A percentile compares a stretch with the other conserved stretches of the same genome.
Conservation (phyloP, 2,329 filamentous ascomycete species). For the Thielaviopsis ethacetica region DNA sequence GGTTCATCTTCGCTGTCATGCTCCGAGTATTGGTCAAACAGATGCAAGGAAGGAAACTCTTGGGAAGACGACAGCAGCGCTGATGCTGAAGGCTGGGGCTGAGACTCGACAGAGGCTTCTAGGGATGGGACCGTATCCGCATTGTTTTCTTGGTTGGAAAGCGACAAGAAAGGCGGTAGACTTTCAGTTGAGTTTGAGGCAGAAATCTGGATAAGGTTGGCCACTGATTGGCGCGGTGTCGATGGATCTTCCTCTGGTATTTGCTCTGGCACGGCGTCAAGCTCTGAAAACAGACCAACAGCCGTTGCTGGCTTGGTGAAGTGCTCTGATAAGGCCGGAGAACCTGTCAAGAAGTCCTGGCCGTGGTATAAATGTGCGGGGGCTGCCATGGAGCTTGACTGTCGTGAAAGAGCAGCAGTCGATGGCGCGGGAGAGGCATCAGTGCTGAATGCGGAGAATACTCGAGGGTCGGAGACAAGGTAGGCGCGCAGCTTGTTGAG, state of each 20-base stretch:
- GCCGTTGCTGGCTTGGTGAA: not conserved
- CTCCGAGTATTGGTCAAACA: slow-evolving; percentile 3
- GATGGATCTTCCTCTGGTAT: slow-evolving; percentile 5
- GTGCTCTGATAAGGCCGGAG: slow-evolving; percentile 10
- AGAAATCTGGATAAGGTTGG: not conserved
- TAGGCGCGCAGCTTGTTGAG: slow-evolving; percentile 48
- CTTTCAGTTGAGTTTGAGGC: not conserved
- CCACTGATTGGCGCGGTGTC: slow-evolving; percentile 7
- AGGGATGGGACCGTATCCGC: not conserved
- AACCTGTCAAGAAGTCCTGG: slow-evolving; percentile 11
- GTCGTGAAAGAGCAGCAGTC: slow-evolving; percentile 33
- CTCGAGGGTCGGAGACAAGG: slow-evolving; percentile 50
- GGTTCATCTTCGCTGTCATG: not conserved
- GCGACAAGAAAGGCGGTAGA: slow-evolving; percentile 4
- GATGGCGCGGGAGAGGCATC: slow-evolving; percentile 28
- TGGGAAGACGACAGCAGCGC: not conserved
- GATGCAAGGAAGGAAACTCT: not conserved
- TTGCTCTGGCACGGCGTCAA: not conserved
- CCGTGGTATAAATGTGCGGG: slow-evolving; percentile 31
- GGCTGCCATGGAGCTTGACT: slow-evolving; percentile 8
- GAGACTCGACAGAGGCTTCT: not conserved
- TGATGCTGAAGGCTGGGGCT: not conserved
- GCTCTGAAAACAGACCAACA: not conserved
- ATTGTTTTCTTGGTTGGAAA: not conserved
- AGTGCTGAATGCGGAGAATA: slow-evolving; percentile 40